phyloP scores from a whole-genome alignment of 179 eudicot species.

The Sideroxylon spinosum region DNA sequence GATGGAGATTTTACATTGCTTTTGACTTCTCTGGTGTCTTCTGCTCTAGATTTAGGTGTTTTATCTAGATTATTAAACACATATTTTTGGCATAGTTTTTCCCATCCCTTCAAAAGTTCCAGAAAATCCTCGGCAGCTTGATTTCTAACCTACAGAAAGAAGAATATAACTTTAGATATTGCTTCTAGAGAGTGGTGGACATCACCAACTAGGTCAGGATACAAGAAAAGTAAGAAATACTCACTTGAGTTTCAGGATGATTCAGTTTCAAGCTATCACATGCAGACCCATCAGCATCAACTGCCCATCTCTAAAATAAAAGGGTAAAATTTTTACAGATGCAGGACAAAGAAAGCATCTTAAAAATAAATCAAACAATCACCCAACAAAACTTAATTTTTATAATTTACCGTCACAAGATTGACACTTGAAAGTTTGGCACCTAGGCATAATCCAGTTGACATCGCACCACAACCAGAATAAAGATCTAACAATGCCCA shows the following conservation, averaged over 20 bases:
- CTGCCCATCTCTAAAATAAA: slow-evolving; percentile 80
- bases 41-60: slow-evolving; percentile 26
- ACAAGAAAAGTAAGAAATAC: slow-evolving; percentile 19
- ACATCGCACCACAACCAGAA: slow-evolving; percentile 99
- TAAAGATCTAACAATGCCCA: slow-evolving; percentile 72
- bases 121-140: slow-evolving; percentile 82
- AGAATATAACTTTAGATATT: slow-evolving; percentile 18
- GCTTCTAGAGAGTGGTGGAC: slow-evolving; percentile 10
- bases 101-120: slow-evolving; percentile 80
- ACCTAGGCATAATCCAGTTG: slow-evolving; percentile 90
- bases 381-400: background rate
- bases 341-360: background rate
- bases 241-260: slow-evolving; percentile 83
- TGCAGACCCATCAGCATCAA: slow-evolving; percentile 60
- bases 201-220: slow-evolving; percentile 12
- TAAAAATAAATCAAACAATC: background rate
- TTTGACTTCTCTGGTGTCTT: slow-evolving; percentile 18
- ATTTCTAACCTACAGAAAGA: slow-evolving; percentile 60
- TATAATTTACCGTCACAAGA: slow-evolving; percentile 66
- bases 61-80: slow-evolving; percentile 33
- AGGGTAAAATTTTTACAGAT: background rate
- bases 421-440: slow-evolving; percentile 64
- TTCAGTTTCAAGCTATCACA: slow-evolving; percentile 86
- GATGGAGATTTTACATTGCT: slow-evolving; percentile 11
- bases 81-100: slow-evolving; percentile 57